Evolutionary conservation across 2,329 filamentous ascomycete species (phyloP).

Genomic region (Talaromyces amestolkiae): DNA sequence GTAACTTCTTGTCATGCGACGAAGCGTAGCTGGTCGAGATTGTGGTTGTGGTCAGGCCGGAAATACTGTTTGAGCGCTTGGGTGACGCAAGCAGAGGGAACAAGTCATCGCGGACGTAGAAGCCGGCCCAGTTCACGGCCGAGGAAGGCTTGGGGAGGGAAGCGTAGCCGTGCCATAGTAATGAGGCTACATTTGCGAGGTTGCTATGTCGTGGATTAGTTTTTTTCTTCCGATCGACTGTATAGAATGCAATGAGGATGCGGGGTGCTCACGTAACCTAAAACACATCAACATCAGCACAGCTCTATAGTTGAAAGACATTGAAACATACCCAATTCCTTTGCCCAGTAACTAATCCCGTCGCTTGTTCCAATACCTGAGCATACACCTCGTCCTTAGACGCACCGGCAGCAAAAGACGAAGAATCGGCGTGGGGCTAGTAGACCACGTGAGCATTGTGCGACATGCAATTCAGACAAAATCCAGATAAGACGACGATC

Average conservation of each 20-base stretch:
- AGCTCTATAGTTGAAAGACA: not conserved
- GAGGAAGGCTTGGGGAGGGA: slow-evolving; percentile 43
- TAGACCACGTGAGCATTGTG: slow-evolving; percentile 15
- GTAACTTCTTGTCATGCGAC: slow-evolving; percentile 30
- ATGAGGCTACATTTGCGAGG: slow-evolving; percentile 48
- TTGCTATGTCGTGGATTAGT: slow-evolving; percentile 33
- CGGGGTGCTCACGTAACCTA: slow-evolving; percentile 33
- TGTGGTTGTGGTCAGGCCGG: slow-evolving; percentile 23
- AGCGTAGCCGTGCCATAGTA: slow-evolving; percentile 50
- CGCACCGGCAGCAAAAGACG: slow-evolving; percentile 39
- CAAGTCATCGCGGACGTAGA: slow-evolving; percentile 47
- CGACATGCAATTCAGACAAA: slow-evolving; percentile 2
- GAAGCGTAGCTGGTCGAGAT: slow-evolving; percentile 27
- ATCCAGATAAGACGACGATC: not conserved
- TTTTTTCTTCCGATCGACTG: not conserved
- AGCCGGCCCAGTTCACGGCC: slow-evolving; percentile 51
- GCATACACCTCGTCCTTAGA: slow-evolving; percentile 45
- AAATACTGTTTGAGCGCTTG: slow-evolving; percentile 20
- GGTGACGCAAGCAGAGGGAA: slow-evolving; percentile 33
- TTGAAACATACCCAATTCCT: slow-evolving; percentile 45
- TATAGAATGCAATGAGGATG: not conserved
- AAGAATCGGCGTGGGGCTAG: slow-evolving; percentile 49
- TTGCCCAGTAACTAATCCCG: slow-evolving; percentile 41
- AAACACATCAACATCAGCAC: not conserved
- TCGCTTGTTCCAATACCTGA: slow-evolving; percentile 40